Evolutionary conservation across 768 basidiomycete species (phyloP).

Genomic region (Leucocoprinus leucothites): DNA sequence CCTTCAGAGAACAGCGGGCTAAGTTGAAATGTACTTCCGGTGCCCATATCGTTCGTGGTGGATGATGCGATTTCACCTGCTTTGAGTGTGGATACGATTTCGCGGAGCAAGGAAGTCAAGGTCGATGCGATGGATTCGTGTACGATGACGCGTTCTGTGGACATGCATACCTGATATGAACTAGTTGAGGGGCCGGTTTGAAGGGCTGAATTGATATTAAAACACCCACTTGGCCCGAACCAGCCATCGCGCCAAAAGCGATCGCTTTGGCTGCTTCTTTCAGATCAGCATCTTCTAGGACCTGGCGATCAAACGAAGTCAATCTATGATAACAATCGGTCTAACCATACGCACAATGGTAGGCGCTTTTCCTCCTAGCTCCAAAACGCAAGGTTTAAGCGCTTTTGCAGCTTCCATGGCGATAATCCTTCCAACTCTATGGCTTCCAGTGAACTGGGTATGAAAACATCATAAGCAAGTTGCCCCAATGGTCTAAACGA

Average conservation of each 20-base stretch:
- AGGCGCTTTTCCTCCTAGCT: constrained; percentile 55
- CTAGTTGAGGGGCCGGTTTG: too few species aligned
- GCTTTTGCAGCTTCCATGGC: constrained; percentile 53
- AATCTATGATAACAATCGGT: neutral
- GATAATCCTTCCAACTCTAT: constrained; percentile 49
- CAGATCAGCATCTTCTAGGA: constrained; percentile 51
- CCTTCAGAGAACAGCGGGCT: neutral
- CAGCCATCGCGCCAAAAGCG: constrained; percentile 37
- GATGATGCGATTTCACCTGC: too few species aligned
- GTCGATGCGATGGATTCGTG: too few species aligned
- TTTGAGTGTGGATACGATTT: too few species aligned
- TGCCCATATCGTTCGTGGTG: too few species aligned
- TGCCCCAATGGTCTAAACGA: too few species aligned
- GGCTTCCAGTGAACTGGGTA: constrained; percentile 60
- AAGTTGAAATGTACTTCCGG: neutral
- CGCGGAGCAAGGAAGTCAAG: too few species aligned
- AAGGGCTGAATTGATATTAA: too few species aligned
- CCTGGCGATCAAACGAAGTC: constrained; percentile 26
- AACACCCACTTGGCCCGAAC: constrained; percentile 41
- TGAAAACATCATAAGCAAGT: too few species aligned
- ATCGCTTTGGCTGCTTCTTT: constrained; percentile 50
- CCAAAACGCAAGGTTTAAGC: constrained; percentile 52
- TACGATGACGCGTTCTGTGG: neutral
- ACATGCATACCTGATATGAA: neutral
- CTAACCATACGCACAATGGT: constrained; percentile 36